Base-by-base conservation (phyloP, 352 stramenopile genomes). In the Peronospora farinosa region DNA sequence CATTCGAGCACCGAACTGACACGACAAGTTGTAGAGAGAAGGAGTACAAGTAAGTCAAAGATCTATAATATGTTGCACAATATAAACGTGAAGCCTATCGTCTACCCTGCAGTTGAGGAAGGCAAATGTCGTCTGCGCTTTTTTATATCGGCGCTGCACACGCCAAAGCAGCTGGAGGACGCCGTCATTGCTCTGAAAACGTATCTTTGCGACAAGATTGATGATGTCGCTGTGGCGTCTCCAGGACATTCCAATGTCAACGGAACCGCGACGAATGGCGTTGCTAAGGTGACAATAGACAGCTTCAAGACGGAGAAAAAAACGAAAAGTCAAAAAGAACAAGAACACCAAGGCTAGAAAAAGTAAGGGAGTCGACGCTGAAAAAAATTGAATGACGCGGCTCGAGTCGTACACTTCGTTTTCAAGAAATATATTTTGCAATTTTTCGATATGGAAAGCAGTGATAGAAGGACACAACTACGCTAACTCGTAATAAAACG, bases 51-150 rank as follows among this genome's bases (percentile, higher is more conserved):
- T 2, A 23, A 23, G 4, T 23, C 21, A 23, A 23, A n/a, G n/a
- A n/a, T n/a, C n/a, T n/a, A n/a, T n/a, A n/a, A n/a, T n/a, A n/a
- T n/a, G n/a, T 35, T 63, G 13, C 64, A 84, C 28, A 57, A 80
- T 32, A 56, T 91, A 15, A 91, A 89, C 47, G 80, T 91, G 30
- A 94, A 88, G 54, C 78, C 83, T 7, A 91, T 90, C 44, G 81
- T 94, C 54, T 84, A 94, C 46, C 83, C 83, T 35, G 83, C 80
- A 0, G 83, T 94, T 23, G 83, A 89, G 40, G 79, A 88, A 54
- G 83, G 83, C 40, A 88, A 92, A 52, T 88, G 77, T 38, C 74
- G 83, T 35, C 55, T 94, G 33, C 80, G 83, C 13, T 94, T 94
- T 51, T 94, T 94, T 57, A 88, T 94, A 41, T 91, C 77, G 40